phyloP scores from a whole-genome alignment of 1,284 basidiomycete species.

The Sanguinoderma infundibulare region DNA sequence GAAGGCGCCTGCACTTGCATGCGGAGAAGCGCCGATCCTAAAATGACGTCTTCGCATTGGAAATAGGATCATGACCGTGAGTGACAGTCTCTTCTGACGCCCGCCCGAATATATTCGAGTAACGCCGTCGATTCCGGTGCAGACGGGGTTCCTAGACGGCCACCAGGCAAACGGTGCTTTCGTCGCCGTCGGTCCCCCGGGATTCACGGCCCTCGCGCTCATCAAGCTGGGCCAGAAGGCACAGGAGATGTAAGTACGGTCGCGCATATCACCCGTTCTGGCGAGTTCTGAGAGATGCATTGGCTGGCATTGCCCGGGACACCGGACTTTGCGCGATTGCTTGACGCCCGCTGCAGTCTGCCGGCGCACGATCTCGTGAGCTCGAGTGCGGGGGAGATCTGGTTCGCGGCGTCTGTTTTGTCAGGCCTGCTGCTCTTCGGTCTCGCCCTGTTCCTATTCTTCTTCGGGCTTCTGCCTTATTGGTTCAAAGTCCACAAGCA shows the following conservation, averaged over 20 bases:
- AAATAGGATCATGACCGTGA: conserved; percentile 47
- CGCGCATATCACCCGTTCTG: neutral
- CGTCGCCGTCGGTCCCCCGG: conserved; percentile 51
- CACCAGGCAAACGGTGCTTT: conserved; percentile 56
- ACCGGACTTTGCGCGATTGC: conserved; percentile 1
- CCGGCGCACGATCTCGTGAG: conserved; percentile 43
- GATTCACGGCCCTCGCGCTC: conserved; percentile 52
- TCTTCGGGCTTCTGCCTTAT: conserved; percentile 49
- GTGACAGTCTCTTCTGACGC: conserved; percentile 17
- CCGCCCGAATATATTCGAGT: neutral
- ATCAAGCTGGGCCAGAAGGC: conserved; percentile 49
- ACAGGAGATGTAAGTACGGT: conserved; percentile 40
- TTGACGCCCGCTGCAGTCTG: conserved; percentile 35
- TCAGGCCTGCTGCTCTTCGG: conserved; percentile 47
- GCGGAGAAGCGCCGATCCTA: neutral
- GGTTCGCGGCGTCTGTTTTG: conserved; percentile 48
- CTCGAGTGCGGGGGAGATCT: conserved; percentile 49
- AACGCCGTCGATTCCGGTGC: neutral
- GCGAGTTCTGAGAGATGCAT: neutral
- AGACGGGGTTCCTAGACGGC: conserved; percentile 55
- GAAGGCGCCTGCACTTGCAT: neutral
- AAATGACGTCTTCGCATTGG: conserved; percentile 15
- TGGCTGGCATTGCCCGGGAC: conserved; percentile 14
- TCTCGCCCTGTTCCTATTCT: conserved; percentile 51
- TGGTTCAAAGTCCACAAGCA: conserved; percentile 56